A percentile compares a stretch with the other conserved stretches of the same genome.
Conservation (phyloP, 192 early-diverging fungal species). For the Mortierella alpina region DNA sequence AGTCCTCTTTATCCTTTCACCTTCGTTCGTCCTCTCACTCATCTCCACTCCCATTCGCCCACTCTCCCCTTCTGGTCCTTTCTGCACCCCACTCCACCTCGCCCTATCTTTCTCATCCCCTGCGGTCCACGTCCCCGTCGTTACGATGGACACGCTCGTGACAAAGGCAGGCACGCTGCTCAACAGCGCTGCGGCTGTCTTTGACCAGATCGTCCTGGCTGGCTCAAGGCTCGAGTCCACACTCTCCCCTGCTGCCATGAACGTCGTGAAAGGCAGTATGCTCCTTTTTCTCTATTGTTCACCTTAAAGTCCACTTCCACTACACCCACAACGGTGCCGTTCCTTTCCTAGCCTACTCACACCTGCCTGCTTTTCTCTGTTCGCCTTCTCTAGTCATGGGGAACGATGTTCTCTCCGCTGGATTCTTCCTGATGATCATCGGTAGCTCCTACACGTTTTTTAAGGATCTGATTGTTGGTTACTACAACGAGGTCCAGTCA, state of each 20-base stretch:
- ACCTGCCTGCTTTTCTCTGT: not conserved
- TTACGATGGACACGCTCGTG: conserved; percentile 37
- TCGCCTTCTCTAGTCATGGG: conserved; percentile 23
- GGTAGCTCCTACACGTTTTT: conserved; percentile 50
- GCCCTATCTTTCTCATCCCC: no score
- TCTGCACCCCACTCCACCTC: no score
- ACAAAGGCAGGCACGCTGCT: conserved; percentile 33
- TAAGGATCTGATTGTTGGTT: conserved; percentile 32
- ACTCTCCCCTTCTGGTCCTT: no score
- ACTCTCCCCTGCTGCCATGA: conserved; percentile 47
- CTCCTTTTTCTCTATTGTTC: not conserved
- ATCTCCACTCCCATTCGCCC: not conserved
- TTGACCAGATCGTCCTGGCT: conserved; percentile 38
- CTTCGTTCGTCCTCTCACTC: no score
- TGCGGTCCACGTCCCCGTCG: no score
- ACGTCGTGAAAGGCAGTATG: conserved; percentile 41
- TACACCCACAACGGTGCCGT: not conserved
- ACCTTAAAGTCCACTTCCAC: not conserved
- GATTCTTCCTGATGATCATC: conserved; percentile 50
- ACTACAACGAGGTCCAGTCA: conserved; percentile 44
- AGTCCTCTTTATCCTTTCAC: no score
- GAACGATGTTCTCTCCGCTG: conserved; percentile 49
- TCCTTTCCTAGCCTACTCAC: not conserved
- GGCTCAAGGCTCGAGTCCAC: conserved; percentile 38
- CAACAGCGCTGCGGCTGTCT: conserved; percentile 39